phyloP scores from a whole-genome alignment of 371 early-diverging fungal genomes.

The Mucor circinelloides region DNA sequence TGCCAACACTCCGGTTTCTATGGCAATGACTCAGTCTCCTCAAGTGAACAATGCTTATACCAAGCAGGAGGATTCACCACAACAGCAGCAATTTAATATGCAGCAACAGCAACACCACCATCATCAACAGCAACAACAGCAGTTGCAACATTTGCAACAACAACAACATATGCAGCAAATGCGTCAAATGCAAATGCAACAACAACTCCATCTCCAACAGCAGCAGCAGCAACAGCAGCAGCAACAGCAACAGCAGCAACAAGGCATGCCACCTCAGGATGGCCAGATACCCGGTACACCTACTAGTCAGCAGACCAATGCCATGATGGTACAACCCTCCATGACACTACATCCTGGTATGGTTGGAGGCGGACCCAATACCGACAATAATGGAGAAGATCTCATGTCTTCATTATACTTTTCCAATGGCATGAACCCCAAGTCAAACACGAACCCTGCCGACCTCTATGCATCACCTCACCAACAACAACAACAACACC shows the following conservation, averaged over 20 bases:
- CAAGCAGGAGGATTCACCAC: slow-evolving; percentile 1
- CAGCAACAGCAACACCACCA: not conserved
- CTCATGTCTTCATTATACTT: slow-evolving; percentile 11
- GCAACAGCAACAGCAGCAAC: slow-evolving; percentile 16
- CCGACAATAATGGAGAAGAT: not conserved
- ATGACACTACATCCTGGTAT: slow-evolving; percentile 4
- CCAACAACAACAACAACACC: slow-evolving; percentile 9
- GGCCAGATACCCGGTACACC: slow-evolving; percentile 3
- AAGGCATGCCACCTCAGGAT: not conserved
- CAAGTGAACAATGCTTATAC: slow-evolving; percentile 1
- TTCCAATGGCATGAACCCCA: not conserved
- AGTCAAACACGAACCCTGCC: not conserved
- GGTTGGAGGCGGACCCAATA: not conserved
- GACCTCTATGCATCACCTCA: not conserved
- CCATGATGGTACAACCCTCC: slow-evolving; percentile 15
- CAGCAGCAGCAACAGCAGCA: slow-evolving; percentile 18
- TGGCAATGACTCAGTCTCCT: not conserved
- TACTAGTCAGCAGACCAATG: not conserved
- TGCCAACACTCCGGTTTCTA: too few relatives aligned
- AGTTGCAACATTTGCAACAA: not conserved
- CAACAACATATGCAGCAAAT: slow-evolving; percentile 6
- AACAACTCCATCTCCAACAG: slow-evolving; percentile 4
- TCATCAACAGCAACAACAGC: not conserved
- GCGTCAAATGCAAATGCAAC: slow-evolving; percentile 18
- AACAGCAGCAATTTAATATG: not conserved